A percentile compares a stretch with the other conserved stretches of the same genome.
These are phyloP conservation scores for Elaeis oleifera DNA, from an alignment of 202 grass and related monocot genomes.

Conservation along the genomic window DNA sequence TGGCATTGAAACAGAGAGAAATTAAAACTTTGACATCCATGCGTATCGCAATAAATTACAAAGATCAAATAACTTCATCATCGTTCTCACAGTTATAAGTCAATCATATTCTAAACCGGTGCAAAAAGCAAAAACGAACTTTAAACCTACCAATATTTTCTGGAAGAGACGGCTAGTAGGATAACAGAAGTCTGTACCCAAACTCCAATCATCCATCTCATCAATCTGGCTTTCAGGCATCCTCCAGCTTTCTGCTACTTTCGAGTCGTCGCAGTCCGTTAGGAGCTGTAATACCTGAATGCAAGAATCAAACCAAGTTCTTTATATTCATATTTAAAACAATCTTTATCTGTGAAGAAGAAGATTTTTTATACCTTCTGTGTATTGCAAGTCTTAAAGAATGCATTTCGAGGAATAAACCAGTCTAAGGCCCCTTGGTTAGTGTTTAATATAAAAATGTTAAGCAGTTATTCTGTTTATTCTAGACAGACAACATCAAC, in stretches of 20 bases:
- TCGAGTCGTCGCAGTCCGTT: slow-evolving; percentile 37
- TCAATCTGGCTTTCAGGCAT: slow-evolving; percentile 53
- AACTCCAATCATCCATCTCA: slow-evolving; percentile 54
- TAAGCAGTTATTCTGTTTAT: no score
- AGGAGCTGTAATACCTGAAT: slow-evolving; percentile 60
- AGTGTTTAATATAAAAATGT: no score
- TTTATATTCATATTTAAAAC: background rate
- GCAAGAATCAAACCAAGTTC: background rate
- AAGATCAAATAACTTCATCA: no score
- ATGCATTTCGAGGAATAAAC: no score
- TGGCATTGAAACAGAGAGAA: no score
- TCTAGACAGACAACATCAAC: no score
- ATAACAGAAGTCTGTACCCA: slow-evolving; percentile 44
- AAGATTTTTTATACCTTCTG: background rate
- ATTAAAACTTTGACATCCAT: no score
- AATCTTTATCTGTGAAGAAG: background rate
- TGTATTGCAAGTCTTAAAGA: no score
- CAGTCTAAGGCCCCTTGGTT: no score
- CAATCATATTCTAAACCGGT: no score
- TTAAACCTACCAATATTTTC: background rate
- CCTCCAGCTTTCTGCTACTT: slow-evolving; percentile 64
- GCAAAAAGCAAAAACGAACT: background rate
- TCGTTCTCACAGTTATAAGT: no score
- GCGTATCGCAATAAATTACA: no score
- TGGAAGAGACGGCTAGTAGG: slow-evolving; percentile 23